Conservation (phyloP, 164 flowering plant genomes). For the Macadamia tetraphylla region DNA sequence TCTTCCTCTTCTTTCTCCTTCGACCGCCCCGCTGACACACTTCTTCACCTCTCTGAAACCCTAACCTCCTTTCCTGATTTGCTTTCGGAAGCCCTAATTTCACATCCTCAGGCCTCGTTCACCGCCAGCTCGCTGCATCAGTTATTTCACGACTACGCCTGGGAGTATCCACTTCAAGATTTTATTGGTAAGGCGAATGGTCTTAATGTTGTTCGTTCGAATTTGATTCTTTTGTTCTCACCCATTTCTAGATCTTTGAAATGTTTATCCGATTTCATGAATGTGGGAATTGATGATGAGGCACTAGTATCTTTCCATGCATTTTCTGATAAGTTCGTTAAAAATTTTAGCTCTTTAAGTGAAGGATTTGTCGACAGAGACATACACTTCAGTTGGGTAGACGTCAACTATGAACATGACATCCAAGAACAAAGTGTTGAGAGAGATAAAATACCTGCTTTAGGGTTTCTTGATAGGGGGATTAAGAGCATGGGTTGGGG, state of each 20-base stretch:
- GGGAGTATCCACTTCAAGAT: conserved; percentile 49
- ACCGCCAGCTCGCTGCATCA: conserved; percentile 48
- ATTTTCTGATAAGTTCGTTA: conserved; percentile 27
- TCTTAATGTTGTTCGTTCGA: conserved; percentile 33
- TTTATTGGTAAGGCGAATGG: conserved; percentile 19
- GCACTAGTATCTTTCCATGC: conserved; percentile 17
- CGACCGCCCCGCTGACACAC: conserved; percentile 33
- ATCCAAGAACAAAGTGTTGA: conserved; percentile 7
- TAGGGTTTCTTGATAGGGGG: conserved; percentile 28
- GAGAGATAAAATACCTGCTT: conserved; percentile 5
- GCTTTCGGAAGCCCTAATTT: background rate
- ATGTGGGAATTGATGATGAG: conserved; percentile 23
- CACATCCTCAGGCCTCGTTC: conserved; percentile 25
- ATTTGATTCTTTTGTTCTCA: conserved; percentile 69
- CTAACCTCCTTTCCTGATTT: conserved; percentile 26
- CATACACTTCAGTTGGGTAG: conserved; percentile 72
- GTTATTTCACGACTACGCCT: conserved; percentile 60
- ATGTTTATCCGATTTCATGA: conserved; percentile 32
- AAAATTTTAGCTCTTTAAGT: conserved; percentile 40
- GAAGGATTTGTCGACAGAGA: conserved; percentile 47
- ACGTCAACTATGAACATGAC: conserved; percentile 35
- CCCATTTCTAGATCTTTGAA: conserved; percentile 27
- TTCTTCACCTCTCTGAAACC: conserved; percentile 34
- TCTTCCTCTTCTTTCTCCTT: conserved; percentile 51
- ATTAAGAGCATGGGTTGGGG: conserved; percentile 80